Base-by-base conservation (phyloP, 371 early-diverging fungal genomes). In the Zancudomyces culisetae region DNA sequence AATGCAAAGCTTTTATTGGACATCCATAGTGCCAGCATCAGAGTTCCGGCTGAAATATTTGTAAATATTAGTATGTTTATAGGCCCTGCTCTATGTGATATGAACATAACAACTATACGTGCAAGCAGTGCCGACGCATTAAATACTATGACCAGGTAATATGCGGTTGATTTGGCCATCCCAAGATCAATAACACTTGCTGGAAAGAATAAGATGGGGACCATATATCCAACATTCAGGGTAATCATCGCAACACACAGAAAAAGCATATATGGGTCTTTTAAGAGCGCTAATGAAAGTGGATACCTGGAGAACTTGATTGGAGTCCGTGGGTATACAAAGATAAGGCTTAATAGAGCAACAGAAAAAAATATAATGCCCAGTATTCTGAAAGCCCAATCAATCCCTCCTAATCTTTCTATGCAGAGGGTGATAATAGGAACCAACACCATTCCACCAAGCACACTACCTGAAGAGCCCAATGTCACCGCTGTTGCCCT, bases 401-500 rank as follows among this genome's bases (percentile, higher is more conserved):
- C 6, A 29, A 49, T 2, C n/a, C 50, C 50, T 19, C 6, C 12
- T 15, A 22, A 3, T 35, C 39, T 24, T 10, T 10, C 10, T 27
- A 49, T 29, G 19, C 76, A 68, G 0, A 41, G 54, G 27, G 72
- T 70, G 2, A 72, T 68, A 49, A 83, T 61, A 0, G 81, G 78
- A 0, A 77, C 69, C 21, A 86, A 42, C 19, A 71, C 61, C 1
- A 84, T 67, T 1, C 85, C 85, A 21, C 88, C 88, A 15, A 83
- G 53, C 2, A 86, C 85, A 19, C 75, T 72, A 13, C 85, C 82
- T 4, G 77, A 61, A 0, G 77, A 73, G 13, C 75, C 75, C 1
- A 89, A 59, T 2, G 87, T 88, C 4, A 79, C 70, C 3, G 82
- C 85, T 39, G 87, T 54, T 0, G 82, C 81, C 15, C 85, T 72